phyloP scores from a whole-genome alignment of 257 asterid genomes.

The Perilla frutescens region DNA sequence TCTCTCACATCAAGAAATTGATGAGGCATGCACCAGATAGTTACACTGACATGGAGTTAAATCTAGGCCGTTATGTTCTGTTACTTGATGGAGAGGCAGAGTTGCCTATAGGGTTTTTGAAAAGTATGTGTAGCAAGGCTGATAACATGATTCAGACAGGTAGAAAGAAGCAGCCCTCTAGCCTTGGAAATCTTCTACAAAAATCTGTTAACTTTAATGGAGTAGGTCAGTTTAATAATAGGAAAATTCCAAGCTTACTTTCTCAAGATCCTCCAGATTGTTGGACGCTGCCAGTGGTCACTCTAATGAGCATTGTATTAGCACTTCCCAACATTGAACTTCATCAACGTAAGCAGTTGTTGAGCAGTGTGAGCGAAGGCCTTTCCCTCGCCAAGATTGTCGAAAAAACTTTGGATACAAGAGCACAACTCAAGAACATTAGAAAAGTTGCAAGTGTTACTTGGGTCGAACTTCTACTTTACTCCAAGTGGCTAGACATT shows the following conservation, averaged over 20 bases:
- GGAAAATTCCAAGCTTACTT: conserved; percentile 22
- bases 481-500: conserved; percentile 31
- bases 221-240: conserved; percentile 27
- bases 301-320: conserved; percentile 35
- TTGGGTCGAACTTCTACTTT: conserved; percentile 35
- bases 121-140: conserved; percentile 24
- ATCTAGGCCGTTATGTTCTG: not conserved
- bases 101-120: not conserved
- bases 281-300: conserved; percentile 44
- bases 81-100: conserved; percentile 5
- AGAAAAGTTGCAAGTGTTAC: conserved; percentile 33
- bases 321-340: not conserved
- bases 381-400: no score
- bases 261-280: conserved; percentile 36
- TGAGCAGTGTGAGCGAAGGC: conserved; percentile 4
- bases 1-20: not conserved
- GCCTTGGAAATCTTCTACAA: conserved; percentile 14
- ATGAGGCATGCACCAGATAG: not conserved
- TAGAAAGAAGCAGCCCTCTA: conserved; percentile 19
- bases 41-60: not conserved
- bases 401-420: conserved; percentile 22
- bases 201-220: conserved; percentile 24
- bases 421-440: conserved; percentile 15
- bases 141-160: conserved; percentile 30
- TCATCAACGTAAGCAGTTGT: not conserved